Conservation (phyloP, 2,329 filamentous ascomycete species). For the Mycogone perniciosa region DNA sequence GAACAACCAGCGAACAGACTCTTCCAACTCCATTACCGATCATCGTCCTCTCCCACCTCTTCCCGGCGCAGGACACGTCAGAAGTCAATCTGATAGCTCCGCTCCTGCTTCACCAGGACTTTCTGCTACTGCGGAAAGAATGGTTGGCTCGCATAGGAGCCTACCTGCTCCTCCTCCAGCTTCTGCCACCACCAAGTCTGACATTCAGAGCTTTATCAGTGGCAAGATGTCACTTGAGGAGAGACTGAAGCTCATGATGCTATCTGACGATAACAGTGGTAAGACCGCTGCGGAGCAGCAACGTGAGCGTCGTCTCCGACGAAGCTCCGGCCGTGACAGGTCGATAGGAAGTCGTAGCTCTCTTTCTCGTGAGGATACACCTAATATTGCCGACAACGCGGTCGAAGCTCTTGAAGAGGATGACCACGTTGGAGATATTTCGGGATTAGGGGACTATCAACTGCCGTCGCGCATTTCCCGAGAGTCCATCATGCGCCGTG, state of each 20-base stretch:
- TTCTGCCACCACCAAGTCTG: conserved; percentile 61
- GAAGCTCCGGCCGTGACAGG: conserved; percentile 49
- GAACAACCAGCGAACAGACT: conserved; percentile 58
- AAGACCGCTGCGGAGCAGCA: conserved; percentile 60
- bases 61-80: conserved; percentile 51
- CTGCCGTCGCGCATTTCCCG: conserved; percentile 77
- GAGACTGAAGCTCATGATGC: conserved; percentile 80
- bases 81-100: conserved; percentile 38
- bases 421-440: conserved; percentile 54
- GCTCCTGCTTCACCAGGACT: conserved; percentile 55
- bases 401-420: conserved; percentile 47
- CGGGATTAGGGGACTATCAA: conserved; percentile 55
- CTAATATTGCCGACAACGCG: conserved; percentile 29
- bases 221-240: conserved; percentile 80
- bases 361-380: conserved; percentile 7
- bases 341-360: conserved; percentile 8
- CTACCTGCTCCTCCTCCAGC: conserved; percentile 70
- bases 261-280: conserved; percentile 57
- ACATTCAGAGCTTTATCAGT: conserved; percentile 69
- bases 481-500: conserved; percentile 85
- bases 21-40: conserved; percentile 70
- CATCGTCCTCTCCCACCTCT: conserved; percentile 82
- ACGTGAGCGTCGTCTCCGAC: conserved; percentile 62
- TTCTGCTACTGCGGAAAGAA: conserved; percentile 65
- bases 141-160: conserved; percentile 58